Percentiles rank a stretch among this genome's conserved stretches.
These are phyloP conservation scores for Calonectria fujianensis DNA, from an alignment of 2,329 filamentous ascomycete species.

Conservation along the genomic window DNA sequence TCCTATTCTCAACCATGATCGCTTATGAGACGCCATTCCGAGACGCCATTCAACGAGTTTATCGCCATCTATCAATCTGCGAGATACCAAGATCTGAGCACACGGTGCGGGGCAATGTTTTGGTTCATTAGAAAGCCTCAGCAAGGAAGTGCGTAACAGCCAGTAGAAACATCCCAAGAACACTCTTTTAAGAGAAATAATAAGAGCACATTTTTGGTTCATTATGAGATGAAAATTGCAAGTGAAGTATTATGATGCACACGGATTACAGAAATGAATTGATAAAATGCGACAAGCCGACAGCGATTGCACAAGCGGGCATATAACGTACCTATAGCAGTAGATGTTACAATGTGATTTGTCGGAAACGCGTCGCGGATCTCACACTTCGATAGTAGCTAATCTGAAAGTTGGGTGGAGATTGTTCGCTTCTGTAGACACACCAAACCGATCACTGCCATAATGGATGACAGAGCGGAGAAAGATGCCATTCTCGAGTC, in stretches of 20 bases:
- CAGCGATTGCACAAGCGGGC: no score
- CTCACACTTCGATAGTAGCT: no score
- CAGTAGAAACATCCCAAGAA: neutral
- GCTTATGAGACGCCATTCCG: constrained; percentile 12
- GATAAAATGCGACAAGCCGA: neutral
- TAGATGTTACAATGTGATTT: no score
- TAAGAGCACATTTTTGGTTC: neutral
- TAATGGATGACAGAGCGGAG: no score
- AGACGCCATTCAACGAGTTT: neutral
- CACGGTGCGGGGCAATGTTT: neutral
- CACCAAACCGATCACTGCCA: no score
- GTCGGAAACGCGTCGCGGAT: no score
- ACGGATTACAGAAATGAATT: neutral
- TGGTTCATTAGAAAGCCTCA: neutral
- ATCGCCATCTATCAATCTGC: constrained; percentile 1
- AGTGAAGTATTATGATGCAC: neutral
- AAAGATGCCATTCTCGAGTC: no score
- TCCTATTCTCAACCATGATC: neutral
- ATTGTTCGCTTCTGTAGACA: no score
- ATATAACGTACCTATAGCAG: no score
- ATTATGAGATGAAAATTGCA: neutral
- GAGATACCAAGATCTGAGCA: neutral
- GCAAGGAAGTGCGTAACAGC: neutral
- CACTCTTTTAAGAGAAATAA: neutral
- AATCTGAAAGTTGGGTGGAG: no score